Base-by-base conservation (phyloP, 1,284 basidiomycete species). In the Pulchroboletus neoregius region DNA sequence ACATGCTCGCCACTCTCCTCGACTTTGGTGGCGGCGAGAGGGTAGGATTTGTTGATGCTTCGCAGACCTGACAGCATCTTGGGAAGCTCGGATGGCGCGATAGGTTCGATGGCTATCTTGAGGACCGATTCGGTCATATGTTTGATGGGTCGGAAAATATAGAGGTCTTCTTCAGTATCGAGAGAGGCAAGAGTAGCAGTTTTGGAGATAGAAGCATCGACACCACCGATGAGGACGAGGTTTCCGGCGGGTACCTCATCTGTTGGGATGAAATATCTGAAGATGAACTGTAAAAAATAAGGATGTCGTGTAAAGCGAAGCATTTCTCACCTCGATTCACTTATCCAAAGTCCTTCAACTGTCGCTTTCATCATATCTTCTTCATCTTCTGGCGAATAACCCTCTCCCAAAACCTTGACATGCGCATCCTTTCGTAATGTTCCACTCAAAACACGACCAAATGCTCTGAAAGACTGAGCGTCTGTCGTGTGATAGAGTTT, bases 1-100 rank as follows among this genome's bases (percentile, higher is more conserved):
- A 99, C 90, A 68, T 99, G 96, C 66, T 99, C 96, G 24, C 96
- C 96, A 44, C 89, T 93, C 70, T 99, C 96, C 70, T 99, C 96
- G 16, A 99, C 96, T 68, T 97, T 96, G 3, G 95, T 99, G 46
- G 84, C 76, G 10, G 93, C 82, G 7, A 99, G 77, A 4, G 96
- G 96, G 67, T 99, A 99, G 30, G 89, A 91, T 69, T 98, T 99
- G 76, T 98, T 99, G 70, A 99, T 81, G 59, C 92, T 96, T 49
- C 96, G 87, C 51, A 99, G 71, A 40, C 96, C 96, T 35, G 95
- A 88, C 52, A 99, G 75, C 94, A 99, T 98, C 69, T 99, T 98
- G 11, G 96, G 96, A 45, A 99, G 75, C 69, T 99, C 96, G 11
- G 94, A 95, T 3, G 96, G 96, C 22, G 91, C 86, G 43, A 99